These are phyloP conservation scores for Fragilaria radians DNA, from an alignment of 108 stramenopile species.

Conservation along the genomic window DNA sequence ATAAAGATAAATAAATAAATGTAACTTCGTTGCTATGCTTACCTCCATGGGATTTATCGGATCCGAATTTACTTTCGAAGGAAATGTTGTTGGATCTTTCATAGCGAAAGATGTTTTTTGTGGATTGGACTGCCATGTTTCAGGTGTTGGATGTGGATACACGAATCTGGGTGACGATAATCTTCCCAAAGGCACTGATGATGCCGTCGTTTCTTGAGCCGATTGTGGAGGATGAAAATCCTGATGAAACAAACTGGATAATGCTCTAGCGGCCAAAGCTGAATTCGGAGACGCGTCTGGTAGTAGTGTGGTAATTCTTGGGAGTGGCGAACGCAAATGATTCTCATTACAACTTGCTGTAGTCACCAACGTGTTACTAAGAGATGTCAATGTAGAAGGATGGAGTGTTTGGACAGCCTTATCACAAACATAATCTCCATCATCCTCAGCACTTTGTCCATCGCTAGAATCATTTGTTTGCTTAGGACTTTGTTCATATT, in stretches of 20 bases:
- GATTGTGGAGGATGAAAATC: not conserved
- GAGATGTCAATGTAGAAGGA: not conserved
- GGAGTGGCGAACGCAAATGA: not conserved
- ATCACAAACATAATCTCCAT: not conserved
- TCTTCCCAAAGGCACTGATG: not conserved
- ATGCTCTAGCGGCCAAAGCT: not conserved
- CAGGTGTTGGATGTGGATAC: not conserved
- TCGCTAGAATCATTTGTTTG: too few relatives aligned
- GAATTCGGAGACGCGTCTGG: not conserved
- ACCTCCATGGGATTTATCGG: too few relatives aligned
- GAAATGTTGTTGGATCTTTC: not conserved
- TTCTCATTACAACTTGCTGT: not conserved
- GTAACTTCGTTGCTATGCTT: too few relatives aligned
- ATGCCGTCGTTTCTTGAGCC: not conserved
- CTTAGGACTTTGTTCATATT: too few relatives aligned
- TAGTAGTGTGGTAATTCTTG: not conserved
- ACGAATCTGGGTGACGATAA: not conserved
- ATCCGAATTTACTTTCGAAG: too few relatives aligned
- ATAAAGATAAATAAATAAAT: too few relatives aligned
- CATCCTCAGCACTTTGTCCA: too few relatives aligned
- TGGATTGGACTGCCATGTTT: not conserved
- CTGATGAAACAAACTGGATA: constrained; percentile 1
- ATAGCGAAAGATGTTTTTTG: not conserved
- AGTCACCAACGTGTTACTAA: not conserved
- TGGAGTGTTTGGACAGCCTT: not conserved